These are phyloP conservation scores for Cyberlindnera amylophila DNA, from an alignment of 805 yeast genomes.

Conservation along the genomic window DNA sequence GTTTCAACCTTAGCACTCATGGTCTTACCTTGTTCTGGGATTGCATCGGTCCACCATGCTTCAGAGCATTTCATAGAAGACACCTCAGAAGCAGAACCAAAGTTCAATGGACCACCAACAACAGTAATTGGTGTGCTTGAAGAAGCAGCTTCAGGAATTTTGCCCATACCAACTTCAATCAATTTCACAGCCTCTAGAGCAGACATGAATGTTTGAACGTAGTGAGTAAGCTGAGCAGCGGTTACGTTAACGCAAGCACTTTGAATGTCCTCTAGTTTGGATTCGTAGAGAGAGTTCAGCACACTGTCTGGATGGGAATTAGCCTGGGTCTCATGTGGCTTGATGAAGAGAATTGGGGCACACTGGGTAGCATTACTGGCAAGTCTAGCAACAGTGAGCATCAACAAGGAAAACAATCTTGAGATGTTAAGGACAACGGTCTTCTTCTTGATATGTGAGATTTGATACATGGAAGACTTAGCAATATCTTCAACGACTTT, in stretches of 20 bases:
- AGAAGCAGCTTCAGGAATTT: slow-evolving; percentile 26
- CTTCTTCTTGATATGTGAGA: slow-evolving; percentile 26
- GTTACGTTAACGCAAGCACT: slow-evolving; percentile 16
- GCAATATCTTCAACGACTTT: slow-evolving; percentile 20
- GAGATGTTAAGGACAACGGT: slow-evolving; percentile 34
- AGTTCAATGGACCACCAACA: slow-evolving; percentile 30
- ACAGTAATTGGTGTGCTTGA: slow-evolving; percentile 23
- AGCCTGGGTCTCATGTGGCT: slow-evolving; percentile 30
- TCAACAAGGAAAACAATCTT: slow-evolving; percentile 31
- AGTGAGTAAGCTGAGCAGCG: slow-evolving; percentile 30
- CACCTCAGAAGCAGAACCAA: slow-evolving; percentile 24
- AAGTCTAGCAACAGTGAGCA: slow-evolving; percentile 28
- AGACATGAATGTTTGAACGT: slow-evolving; percentile 29
- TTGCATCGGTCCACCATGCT: slow-evolving; percentile 27
- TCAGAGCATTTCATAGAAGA: slow-evolving; percentile 20
- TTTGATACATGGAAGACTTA: slow-evolving; percentile 19
- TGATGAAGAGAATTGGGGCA: slow-evolving; percentile 34
- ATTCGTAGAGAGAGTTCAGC: slow-evolving; percentile 24
- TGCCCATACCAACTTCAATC: slow-evolving; percentile 39
- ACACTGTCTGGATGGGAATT: slow-evolving; percentile 27
- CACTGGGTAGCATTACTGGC: slow-evolving; percentile 31
- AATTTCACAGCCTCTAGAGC: slow-evolving; percentile 32
- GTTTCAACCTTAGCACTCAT: slow-evolving; percentile 21
- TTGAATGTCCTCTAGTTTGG: slow-evolving; percentile 21
- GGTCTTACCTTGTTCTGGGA: slow-evolving; percentile 22